Conservation (phyloP, 176 grass and related monocot species). For the Stipa capillata region DNA sequence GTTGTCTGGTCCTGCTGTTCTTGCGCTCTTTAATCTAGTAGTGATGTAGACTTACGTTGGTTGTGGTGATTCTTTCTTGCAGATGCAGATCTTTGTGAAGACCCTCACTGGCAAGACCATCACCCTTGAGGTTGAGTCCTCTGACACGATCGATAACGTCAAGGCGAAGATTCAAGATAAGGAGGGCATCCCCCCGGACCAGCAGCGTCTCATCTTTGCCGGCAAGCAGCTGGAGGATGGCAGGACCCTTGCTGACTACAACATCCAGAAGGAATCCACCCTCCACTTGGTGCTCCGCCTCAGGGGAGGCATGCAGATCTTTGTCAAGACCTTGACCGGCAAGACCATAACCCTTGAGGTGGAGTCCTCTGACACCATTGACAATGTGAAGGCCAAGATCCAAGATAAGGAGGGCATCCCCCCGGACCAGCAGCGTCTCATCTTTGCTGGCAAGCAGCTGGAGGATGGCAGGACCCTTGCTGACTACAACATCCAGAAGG, state of each 20-base stretch:
- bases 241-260: constrained; percentile 52
- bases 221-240: constrained; percentile 71
- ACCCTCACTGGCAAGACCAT: constrained; percentile 74
- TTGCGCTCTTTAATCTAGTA: no score
- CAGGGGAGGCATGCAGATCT: constrained; percentile 54
- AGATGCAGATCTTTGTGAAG: constrained; percentile 76
- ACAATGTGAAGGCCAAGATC: constrained; percentile 86
- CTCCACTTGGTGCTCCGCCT: constrained; percentile 51
- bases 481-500: constrained; percentile 82
- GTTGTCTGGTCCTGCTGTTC: no score
- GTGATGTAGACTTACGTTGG: no score
- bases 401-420: constrained; percentile 93
- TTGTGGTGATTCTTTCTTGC: no score
- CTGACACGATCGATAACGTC: neutral
- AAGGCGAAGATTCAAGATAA: constrained; percentile 72
- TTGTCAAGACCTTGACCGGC: constrained; percentile 64
- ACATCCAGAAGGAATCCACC: constrained; percentile 68
- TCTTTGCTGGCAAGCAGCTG: constrained; percentile 59
- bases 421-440: constrained; percentile 70
- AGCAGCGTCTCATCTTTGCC: constrained; percentile 52
- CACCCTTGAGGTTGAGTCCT: constrained; percentile 41
- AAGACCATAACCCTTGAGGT: constrained; percentile 94
- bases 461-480: constrained; percentile 64
- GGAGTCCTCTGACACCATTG: constrained; percentile 45
- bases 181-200: constrained; percentile 60